Evolutionary conservation across 768 basidiomycete species (phyloP).

Genomic region (Psilocybe cubensis): DNA sequence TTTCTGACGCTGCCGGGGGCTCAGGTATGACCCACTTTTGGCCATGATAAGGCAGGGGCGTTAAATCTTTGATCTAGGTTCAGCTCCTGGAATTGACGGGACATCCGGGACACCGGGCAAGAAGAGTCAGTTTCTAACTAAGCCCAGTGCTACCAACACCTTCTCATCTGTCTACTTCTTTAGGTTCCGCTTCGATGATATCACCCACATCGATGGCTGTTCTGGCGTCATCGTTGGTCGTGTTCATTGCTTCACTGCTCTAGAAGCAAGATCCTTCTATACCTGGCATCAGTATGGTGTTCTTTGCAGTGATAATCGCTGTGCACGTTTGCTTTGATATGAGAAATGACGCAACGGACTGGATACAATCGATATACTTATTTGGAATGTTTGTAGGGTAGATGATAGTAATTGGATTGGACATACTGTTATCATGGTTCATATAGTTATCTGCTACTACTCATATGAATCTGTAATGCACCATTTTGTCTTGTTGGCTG

Average conservation of each 20-base stretch:
- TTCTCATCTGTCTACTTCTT: background rate
- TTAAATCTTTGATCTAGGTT: background rate
- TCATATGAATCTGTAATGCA: background rate
- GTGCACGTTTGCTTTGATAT: background rate
- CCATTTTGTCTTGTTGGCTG: no score
- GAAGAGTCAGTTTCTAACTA: no score
- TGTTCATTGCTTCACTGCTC: background rate
- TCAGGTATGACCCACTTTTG: slow-evolving; percentile 33
- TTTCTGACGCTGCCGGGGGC: slow-evolving; percentile 47
- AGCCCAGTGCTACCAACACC: no score
- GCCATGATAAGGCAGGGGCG: background rate
- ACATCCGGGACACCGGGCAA: background rate
- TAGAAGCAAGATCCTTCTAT: background rate
- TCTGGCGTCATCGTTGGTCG: background rate
- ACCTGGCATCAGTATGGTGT: background rate
- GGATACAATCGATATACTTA: background rate
- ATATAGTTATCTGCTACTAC: background rate
- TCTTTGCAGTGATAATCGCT: background rate
- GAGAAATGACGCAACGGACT: background rate
- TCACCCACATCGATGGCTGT: background rate
- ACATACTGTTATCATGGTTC: background rate
- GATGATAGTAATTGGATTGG: background rate
- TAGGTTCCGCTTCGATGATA: background rate
- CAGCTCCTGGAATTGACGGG: background rate
- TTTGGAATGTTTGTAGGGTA: background rate